A percentile compares a stretch with the other conserved stretches of the same genome.
Evolutionary conservation across 2,329 filamentous ascomycete genomes (phyloP).

Genomic region (Fusarium staphyleae): DNA sequence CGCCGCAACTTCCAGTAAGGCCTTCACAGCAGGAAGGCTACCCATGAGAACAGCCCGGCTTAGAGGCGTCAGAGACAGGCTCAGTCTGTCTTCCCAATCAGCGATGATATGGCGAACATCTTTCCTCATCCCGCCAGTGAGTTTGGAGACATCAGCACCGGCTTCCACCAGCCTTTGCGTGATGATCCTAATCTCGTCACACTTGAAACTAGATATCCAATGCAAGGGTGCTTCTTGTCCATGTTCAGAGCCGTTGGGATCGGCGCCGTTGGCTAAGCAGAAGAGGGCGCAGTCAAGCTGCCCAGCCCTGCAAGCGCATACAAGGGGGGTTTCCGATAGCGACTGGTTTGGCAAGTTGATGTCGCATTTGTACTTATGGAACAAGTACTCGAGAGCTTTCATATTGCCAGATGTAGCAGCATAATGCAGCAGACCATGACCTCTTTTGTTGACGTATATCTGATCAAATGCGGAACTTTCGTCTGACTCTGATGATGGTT

Average conservation of each 20-base stretch:
- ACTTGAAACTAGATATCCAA: not conserved
- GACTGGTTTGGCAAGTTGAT: conserved; percentile 3
- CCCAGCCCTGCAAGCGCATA: conserved; percentile 4
- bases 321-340: not conserved
- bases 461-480: not conserved
- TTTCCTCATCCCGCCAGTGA: not conserved
- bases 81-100: conserved; percentile 4
- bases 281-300: not conserved
- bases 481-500: not conserved
- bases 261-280: not conserved
- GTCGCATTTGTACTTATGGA: not conserved
- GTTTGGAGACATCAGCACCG: not conserved
- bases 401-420: not conserved
- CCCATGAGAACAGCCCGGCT: not conserved
- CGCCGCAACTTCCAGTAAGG: not conserved
- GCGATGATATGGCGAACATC: not conserved
- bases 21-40: not conserved
- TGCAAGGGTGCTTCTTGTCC: conserved; percentile 1
- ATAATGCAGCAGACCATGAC: not conserved
- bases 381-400: not conserved
- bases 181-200: not conserved
- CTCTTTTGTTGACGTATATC: conserved; percentile 6
- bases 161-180: not conserved
- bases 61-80: not conserved
- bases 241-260: not conserved